Evolutionary conservation across 192 early-diverging fungal genomes (phyloP), one percentile per base, ranked within the genome.

Genomic region (Funneliformis mosseae): DNA sequence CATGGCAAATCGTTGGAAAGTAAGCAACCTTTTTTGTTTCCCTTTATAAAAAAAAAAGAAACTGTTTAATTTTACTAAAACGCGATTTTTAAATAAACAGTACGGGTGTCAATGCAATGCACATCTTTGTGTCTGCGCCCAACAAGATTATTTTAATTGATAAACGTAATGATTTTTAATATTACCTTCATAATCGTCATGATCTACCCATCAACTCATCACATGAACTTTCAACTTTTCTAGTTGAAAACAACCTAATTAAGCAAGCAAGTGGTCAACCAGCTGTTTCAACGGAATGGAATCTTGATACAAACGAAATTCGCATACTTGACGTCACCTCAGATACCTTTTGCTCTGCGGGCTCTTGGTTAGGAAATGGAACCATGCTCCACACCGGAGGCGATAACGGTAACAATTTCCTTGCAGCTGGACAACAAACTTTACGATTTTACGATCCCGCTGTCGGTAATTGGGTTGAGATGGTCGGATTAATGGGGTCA

Each of bases 341-440:
- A 10, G 82, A 84, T 33, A 82, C 82, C 75, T 84, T 84, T 66
- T 84, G 83, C 60, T 82, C 81, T 27, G 83, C 83, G 0, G 83
- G 83, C 0, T 87, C 87, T 28, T 89, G 86, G 77, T 80, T 89
- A 18, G 80, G 74, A 6, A 89, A 89, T 39, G 88, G 88, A 27
- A 88, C 85, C 21, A 70, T 89, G 16, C 85, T 89, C 70, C 85
- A 85, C 43, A 87, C 82, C 18, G 88, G 88, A 5, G 88, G 88
- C 23, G 88, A 84, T 33, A 75, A 83, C 23, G 48, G 77, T 64
- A 81, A 83, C 12, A 41, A 74, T 21, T 18, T 7, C 6, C 21
- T 55, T 55, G 50, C 50, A 55, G 11, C 12, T 5, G 16, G 50
- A 5, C 0, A 18, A 55, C 14, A 55, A 55, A 55, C 50, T 55